Evolutionary conservation across 2,329 filamentous ascomycete species (phyloP).

Genomic region (Corniculantispora saksenae): DNA sequence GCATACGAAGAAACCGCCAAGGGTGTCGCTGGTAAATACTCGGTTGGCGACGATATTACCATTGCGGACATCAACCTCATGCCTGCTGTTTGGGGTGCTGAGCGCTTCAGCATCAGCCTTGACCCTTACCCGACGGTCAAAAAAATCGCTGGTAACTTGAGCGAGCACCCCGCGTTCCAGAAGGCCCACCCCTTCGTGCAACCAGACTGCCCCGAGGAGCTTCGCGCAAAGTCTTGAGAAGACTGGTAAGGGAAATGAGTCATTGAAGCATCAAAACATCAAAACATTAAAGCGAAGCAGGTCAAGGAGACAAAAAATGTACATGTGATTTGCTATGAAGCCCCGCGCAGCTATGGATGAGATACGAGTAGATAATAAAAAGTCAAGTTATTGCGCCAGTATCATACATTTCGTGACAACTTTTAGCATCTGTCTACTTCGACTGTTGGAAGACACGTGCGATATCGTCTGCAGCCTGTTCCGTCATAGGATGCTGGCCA

Average conservation of each 20-base stretch:
- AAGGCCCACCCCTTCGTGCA: conserved; percentile 56
- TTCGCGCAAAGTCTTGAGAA: conserved; percentile 23
- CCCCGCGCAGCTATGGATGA: background rate
- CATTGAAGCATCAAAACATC: too few species aligned
- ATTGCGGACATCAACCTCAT: conserved; percentile 60
- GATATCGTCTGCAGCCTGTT: conserved; percentile 3
- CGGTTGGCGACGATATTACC: conserved; percentile 55
- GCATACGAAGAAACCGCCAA: conserved; percentile 54
- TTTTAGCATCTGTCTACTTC: background rate
- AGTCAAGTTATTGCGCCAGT: background rate
- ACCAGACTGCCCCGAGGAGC: conserved; percentile 45
- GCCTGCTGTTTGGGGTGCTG: conserved; percentile 59
- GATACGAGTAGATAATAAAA: background rate
- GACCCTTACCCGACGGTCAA: conserved; percentile 47
- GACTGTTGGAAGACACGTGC: background rate
- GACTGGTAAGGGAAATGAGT: background rate
- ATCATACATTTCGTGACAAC: background rate
- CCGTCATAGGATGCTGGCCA: background rate
- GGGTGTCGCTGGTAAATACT: conserved; percentile 49
- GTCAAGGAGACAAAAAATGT: background rate
- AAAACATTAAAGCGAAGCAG: too few species aligned
- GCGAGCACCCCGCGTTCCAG: conserved; percentile 50
- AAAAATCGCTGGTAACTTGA: conserved; percentile 47
- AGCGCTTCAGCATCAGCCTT: conserved; percentile 56
- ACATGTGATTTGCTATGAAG: background rate